Evolutionary conservation across 805 yeast genomes (phyloP).

Genomic region (Yamadazyma philogaea): DNA sequence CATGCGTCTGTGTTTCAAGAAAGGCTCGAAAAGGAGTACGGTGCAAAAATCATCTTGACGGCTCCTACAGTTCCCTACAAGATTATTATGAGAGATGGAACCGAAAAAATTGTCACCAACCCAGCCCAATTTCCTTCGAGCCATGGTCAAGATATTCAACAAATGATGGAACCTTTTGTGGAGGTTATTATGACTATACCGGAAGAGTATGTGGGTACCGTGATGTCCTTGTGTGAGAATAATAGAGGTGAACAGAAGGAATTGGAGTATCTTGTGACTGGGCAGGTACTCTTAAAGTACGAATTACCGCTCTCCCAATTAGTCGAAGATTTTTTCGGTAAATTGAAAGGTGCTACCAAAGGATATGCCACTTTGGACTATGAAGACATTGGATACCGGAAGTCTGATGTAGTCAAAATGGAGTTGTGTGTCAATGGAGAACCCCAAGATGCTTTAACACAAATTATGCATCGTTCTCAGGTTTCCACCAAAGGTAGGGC

Average conservation of each 20-base stretch:
- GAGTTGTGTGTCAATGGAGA: conserved; percentile 87
- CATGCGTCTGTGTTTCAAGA: conserved; percentile 96
- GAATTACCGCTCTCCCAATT: conserved; percentile 82
- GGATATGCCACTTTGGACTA: conserved; percentile 95
- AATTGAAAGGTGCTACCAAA: conserved; percentile 79
- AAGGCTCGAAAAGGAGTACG: conserved; percentile 88
- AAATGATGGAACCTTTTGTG: conserved; percentile 79
- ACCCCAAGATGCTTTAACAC: conserved; percentile 88
- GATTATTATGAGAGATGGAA: conserved; percentile 64
- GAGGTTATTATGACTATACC: conserved; percentile 90
- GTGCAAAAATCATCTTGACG: conserved; percentile 85
- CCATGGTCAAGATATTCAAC: conserved; percentile 46
- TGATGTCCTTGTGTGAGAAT: conserved; percentile 79
- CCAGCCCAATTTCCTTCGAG: conserved; percentile 89
- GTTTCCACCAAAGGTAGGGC: conserved; percentile 70
- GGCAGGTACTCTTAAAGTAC: conserved; percentile 79
- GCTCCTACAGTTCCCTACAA: conserved; percentile 96
- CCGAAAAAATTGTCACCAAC: conserved; percentile 66
- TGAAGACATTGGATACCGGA: conserved; percentile 85
- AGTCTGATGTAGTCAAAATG: conserved; percentile 78
- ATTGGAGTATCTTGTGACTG: conserved; percentile 69
- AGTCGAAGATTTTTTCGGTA: conserved; percentile 95
- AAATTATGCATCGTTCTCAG: conserved; percentile 81
- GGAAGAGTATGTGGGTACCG: conserved; percentile 80
- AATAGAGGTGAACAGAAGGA: conserved; percentile 83